Base-by-base conservation (phyloP, 306 rosid genomes). In the Abrus pulchellus region DNA sequence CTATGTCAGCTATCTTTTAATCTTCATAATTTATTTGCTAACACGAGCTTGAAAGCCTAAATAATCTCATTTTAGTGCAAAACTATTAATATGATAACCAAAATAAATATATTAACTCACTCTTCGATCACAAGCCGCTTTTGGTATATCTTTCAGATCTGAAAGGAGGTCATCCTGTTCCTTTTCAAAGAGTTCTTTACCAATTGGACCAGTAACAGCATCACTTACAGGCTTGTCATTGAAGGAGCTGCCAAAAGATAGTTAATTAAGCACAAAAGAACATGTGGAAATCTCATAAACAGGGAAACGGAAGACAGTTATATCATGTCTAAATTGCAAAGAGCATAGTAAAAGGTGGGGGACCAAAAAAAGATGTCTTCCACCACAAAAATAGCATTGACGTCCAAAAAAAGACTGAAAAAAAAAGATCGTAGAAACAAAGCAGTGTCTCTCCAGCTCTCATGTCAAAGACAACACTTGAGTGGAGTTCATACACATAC, bases 151-250 rank as follows among this genome's bases (percentile, higher is more conserved):
- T 87, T 92, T 92, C 33, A 94, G 84, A 85, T 90, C 98, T n/a
- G 93, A 68, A 61, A 94, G 98, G 84, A 94, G 98, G 82, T 92
- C 94, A 74, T 94, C 94, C 79, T 94, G 98, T 83, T 94, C 98
- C 74, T 84, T 94, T 70, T 90, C 96, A 65, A 94, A 94, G 38
- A 94, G 96, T 72, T 94, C 97, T 81, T 88, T 90, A 29, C 98
- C 98, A 9, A 94, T 64, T 36, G 97, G 98, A 86, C 97, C 98
- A 0, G 89, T 81, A 43, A 86, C 88, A 78, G 89, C 93, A 80
- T 86, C 97, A 81, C 85, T 90, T 65, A 94, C 90, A 36, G 98
- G 98, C 84, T 89, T 90, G 90, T 94, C 98, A 55, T 89, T 92
- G 88, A 94, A 94, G 41, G 98, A 94, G 57, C 98, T 94, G 88